These are phyloP conservation scores for Aspergillus awamori DNA, from an alignment of 2,329 filamentous ascomycete genomes.

Conservation along the genomic window DNA sequence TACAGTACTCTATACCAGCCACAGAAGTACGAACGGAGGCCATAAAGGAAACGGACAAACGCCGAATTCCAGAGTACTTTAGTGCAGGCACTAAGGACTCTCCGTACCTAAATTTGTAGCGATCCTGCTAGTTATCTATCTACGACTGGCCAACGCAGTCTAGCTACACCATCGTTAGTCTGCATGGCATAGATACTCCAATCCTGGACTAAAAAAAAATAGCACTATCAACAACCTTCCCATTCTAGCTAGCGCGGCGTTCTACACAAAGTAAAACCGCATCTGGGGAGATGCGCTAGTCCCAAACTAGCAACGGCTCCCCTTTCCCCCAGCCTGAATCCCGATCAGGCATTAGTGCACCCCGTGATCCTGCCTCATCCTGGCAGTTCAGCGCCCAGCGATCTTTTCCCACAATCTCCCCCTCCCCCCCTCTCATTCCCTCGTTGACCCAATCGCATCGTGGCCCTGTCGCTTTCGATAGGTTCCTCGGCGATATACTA, in stretches of 20 bases:
- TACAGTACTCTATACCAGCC: too few relatives aligned
- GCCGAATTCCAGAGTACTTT: too few relatives aligned
- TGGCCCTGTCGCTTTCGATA: background rate
- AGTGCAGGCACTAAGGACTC: too few relatives aligned
- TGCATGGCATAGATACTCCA: background rate
- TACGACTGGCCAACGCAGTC: too few relatives aligned
- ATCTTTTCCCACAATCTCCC: conserved; percentile 10
- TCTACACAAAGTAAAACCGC: background rate
- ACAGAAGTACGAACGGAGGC: too few relatives aligned
- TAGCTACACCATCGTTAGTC: too few relatives aligned
- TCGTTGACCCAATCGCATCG: background rate
- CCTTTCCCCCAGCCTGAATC: conserved; percentile 12
- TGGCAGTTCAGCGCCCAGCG: conserved; percentile 13
- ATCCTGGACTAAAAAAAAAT: background rate
- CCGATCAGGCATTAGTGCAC: conserved; percentile 21
- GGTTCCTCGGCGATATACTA: background rate
- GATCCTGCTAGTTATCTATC: too few relatives aligned
- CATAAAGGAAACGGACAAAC: too few relatives aligned
- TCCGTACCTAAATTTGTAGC: too few relatives aligned
- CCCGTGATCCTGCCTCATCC: conserved; percentile 31
- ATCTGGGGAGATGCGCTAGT: conserved; percentile 23
- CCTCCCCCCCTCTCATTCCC: background rate
- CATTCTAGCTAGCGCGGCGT: background rate
- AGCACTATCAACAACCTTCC: conserved; percentile 18
- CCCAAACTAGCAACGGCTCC: conserved; percentile 22